A percentile compares a stretch with the other conserved stretches of the same genome.
Conservation (phyloP, 1,139 yeast species). For the Suhomyces chickasaworum region DNA sequence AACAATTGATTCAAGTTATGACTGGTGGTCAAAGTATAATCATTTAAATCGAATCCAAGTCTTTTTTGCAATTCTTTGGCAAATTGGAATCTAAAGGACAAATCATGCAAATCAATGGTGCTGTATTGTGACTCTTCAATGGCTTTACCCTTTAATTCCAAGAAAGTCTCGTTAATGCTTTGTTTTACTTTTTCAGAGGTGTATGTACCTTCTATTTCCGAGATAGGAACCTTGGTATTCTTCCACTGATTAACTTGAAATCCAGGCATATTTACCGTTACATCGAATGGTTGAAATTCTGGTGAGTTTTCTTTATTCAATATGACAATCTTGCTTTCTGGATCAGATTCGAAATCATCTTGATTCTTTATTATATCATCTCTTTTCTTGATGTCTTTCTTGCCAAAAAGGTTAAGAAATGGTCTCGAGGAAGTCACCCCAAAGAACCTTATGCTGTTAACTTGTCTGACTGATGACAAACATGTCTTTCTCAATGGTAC, state of each 20-base stretch:
- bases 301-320: conserved; percentile 43
- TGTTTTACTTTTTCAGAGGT: conserved; percentile 26
- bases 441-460: conserved; percentile 17
- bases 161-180: conserved; percentile 31
- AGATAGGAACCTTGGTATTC: conserved; percentile 23
- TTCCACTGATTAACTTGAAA: conserved; percentile 44
- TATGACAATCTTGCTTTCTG: conserved; percentile 37
- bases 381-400: conserved; percentile 25
- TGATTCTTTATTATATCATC: conserved; percentile 45
- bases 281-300: conserved; percentile 27
- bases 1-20: conserved; percentile 49
- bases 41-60: conserved; percentile 70
- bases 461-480: conserved; percentile 1
- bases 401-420: conserved; percentile 26
- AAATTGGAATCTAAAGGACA: conserved; percentile 59
- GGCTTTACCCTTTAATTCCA: conserved; percentile 23
- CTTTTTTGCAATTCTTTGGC: conserved; percentile 58
- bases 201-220: conserved; percentile 36
- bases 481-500: conserved; percentile 8
- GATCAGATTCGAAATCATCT: conserved; percentile 39
- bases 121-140: conserved; percentile 21
- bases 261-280: conserved; percentile 37
- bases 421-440: conserved; percentile 16
- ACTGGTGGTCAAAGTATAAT: conserved; percentile 55
- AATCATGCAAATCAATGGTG: conserved; percentile 40